Evolutionary conservation across 108 stramenopile species (phyloP).

Genomic region (Nitzschia putrida): DNA sequence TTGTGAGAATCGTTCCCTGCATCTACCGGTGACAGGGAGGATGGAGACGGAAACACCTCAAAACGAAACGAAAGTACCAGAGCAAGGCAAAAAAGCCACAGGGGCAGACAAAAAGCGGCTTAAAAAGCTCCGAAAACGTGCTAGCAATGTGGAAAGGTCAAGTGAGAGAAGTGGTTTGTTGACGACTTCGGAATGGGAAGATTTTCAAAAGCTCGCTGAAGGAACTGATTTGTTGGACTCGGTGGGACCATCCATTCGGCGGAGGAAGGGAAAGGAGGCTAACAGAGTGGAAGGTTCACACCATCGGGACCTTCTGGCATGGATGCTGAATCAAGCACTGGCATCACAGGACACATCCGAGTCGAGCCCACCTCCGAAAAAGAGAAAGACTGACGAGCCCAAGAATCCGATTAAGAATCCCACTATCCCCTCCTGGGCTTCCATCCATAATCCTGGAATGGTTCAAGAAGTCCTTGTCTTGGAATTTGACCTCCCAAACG

Average conservation of each 20-base stretch:
- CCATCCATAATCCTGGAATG: slow-evolving; percentile 56
- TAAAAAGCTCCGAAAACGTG: slow-evolving; percentile 41
- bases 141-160: not conserved
- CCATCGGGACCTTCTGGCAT: slow-evolving; percentile 68
- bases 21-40: no score
- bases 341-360: not conserved
- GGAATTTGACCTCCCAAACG: slow-evolving; percentile 39
- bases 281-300: slow-evolving; percentile 64
- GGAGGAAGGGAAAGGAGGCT: slow-evolving; percentile 3
- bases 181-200: slow-evolving; percentile 26
- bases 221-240: not conserved
- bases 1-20: no score
- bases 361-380: slow-evolving; percentile 15
- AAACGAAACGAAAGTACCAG: no score
- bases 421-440: slow-evolving; percentile 67
- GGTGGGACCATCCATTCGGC: slow-evolving; percentile 22
- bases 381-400: slow-evolving; percentile 17
- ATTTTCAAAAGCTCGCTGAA: slow-evolving; percentile 28
- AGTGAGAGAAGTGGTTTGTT: slow-evolving; percentile 35
- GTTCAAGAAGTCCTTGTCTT: slow-evolving; percentile 57
- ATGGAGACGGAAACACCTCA: no score
- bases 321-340: slow-evolving; percentile 35
- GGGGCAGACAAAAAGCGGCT: slow-evolving; percentile 31
- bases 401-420: slow-evolving; percentile 12
- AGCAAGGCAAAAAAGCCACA: no score